A percentile compares a stretch with the other conserved stretches of the same genome.
phyloP scores from a whole-genome alignment of 2,329 filamentous ascomycete species.

The Fusarium sp. region DNA sequence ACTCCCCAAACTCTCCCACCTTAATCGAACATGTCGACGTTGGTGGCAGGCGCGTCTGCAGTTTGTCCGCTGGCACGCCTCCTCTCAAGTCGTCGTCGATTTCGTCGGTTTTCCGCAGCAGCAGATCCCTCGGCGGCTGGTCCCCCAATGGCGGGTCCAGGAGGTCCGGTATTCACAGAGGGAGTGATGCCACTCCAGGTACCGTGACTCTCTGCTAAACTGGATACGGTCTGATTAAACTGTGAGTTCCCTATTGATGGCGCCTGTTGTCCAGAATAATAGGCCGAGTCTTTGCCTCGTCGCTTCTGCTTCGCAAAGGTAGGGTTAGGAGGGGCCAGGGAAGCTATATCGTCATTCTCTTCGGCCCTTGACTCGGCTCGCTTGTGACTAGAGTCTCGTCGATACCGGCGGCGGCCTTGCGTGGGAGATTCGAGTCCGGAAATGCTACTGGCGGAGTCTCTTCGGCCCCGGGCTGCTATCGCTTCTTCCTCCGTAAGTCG shows the following conservation, averaged over 20 bases:
- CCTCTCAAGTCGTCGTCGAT: slow-evolving; percentile 67
- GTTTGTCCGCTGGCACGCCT: slow-evolving; percentile 56
- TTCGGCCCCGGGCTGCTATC: slow-evolving; percentile 58
- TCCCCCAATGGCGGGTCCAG: slow-evolving; percentile 47
- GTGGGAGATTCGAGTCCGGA: slow-evolving; percentile 67
- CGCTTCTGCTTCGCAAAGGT: slow-evolving; percentile 63
- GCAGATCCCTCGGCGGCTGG: slow-evolving; percentile 52
- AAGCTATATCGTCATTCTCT: slow-evolving; percentile 53
- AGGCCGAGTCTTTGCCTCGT: slow-evolving; percentile 70
- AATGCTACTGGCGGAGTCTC: slow-evolving; percentile 66
- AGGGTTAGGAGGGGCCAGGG: slow-evolving; percentile 67
- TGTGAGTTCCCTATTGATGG: slow-evolving; percentile 52
- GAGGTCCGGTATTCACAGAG: slow-evolving; percentile 58
- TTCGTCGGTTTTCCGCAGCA: slow-evolving; percentile 64
- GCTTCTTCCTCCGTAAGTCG: slow-evolving; percentile 72
- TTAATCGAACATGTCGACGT: slow-evolving; percentile 40
- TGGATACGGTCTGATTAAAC: slow-evolving; percentile 59
- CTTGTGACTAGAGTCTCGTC: slow-evolving; percentile 64
- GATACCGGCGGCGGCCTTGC: slow-evolving; percentile 61
- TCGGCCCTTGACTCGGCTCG: slow-evolving; percentile 59
- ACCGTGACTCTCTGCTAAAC: slow-evolving; percentile 62
- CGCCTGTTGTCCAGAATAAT: slow-evolving; percentile 66
- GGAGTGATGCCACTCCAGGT: slow-evolving; percentile 61
- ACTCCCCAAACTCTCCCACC: neutral
- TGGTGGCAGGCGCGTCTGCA: slow-evolving; percentile 26